Evolutionary conservation across 257 asterid genomes (phyloP), one percentile per base, ranked within the genome.

Genomic region (Parsonsia alboflavescens): DNA sequence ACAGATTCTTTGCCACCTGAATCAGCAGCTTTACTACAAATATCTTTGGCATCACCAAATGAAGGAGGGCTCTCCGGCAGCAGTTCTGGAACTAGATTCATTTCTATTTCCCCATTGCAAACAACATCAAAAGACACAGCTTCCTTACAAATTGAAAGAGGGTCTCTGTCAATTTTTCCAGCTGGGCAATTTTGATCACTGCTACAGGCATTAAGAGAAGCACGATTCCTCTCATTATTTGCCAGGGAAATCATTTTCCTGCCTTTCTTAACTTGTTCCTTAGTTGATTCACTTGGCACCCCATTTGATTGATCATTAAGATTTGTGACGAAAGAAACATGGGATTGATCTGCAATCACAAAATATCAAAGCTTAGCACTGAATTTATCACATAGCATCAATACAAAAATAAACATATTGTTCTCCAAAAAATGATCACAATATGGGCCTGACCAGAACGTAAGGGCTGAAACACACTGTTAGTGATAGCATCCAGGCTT

Each of bases 51-150:
- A 68, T 77, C 79, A 73, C 77, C 77, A 75, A 77, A 75, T 52
- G 93, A 88, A 58, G 86, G 89, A 41, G 89, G 85, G 74, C 91
- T 85, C 41, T 82, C 88, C 12, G 93, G 91, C 21, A 88, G 85
- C 59, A 84, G 68, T 71, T 84, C 82, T n/a, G 85, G 83, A 68
- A 74, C 85, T 53, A 80, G 88, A 74, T 85, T 86, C 77, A 80
- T 78, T 71, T 86, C 86, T 50, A 79, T 71, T 74, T 81, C 96
- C 75, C 84, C 91, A 1, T 77, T 64, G 17, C 75, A 74, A 26
- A 77, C n/a, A 72, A 75, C 73, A 6, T 45, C 56, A 41, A 28
- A 70, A 26, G 63, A 12, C 17, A 30, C 22, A 52, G 16, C 52
- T 54, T 36, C 61, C 28, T 65, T 72, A 48, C 62, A 42, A 65